Percentiles rank a stretch among this genome's conserved stretches.
phyloP scores from a whole-genome alignment of 1,284 basidiomycete genomes.

The Ganoderma leucocontextum region DNA sequence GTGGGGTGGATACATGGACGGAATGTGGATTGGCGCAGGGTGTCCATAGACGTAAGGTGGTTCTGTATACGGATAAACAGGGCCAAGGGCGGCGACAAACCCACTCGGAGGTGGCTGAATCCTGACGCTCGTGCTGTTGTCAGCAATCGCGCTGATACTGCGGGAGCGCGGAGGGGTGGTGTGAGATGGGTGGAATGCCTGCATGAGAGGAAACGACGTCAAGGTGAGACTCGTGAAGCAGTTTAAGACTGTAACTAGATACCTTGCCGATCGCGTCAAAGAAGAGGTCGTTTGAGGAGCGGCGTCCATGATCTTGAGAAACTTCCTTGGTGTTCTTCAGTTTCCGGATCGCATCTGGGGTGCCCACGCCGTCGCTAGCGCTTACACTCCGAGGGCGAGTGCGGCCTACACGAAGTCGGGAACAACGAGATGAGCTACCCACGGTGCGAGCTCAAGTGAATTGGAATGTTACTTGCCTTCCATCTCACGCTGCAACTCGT shows the following conservation, averaged over 20 bases:
- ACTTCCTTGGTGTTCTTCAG: slow-evolving; percentile 41
- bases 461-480: slow-evolving; percentile 26
- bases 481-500: slow-evolving; percentile 19
- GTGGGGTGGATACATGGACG: slow-evolving; percentile 23
- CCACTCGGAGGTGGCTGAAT: slow-evolving; percentile 19
- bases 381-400: slow-evolving; percentile 40
- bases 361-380: slow-evolving; percentile 38
- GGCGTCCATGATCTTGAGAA: slow-evolving; percentile 35
- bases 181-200: slow-evolving; percentile 30
- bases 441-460: slow-evolving; percentile 1
- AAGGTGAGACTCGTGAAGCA: slow-evolving; percentile 19
- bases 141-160: slow-evolving; percentile 36
- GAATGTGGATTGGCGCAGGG: slow-evolving; percentile 13
- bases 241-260: slow-evolving; percentile 18
- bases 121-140: slow-evolving; percentile 23
- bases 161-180: slow-evolving; percentile 34
- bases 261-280: slow-evolving; percentile 40
- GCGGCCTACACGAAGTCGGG: slow-evolving; percentile 27
- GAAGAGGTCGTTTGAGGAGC: slow-evolving; percentile 37
- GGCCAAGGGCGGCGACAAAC: slow-evolving; percentile 12
- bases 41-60: slow-evolving; percentile 23
- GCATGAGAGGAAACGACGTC: slow-evolving; percentile 12
- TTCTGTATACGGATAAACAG: slow-evolving; percentile 28
- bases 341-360: slow-evolving; percentile 34
- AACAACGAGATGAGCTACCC: slow-evolving; percentile 15